phyloP scores from a whole-genome alignment of 306 rosid species.

The Dicorynia guianensis region DNA sequence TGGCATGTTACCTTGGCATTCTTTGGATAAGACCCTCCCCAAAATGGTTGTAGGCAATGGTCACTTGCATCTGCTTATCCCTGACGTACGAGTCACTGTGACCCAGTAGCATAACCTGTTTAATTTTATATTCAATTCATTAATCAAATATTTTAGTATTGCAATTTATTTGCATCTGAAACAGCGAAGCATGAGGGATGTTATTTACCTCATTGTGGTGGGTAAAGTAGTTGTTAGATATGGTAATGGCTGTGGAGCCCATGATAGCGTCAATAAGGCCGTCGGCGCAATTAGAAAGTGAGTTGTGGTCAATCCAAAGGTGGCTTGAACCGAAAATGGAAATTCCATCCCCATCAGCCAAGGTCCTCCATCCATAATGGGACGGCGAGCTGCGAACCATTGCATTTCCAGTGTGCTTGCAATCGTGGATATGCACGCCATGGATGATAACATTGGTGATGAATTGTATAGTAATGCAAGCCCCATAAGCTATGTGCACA shows the following conservation, averaged over 20 bases:
- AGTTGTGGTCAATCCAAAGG: slow-evolving; percentile 92
- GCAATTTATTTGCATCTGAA: background rate
- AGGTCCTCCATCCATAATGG: slow-evolving; percentile 93
- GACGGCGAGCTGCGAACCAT: slow-evolving; percentile 95
- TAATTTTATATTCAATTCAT: slow-evolving; percentile 23
- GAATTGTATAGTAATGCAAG: slow-evolving; percentile 83
- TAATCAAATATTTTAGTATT: background rate
- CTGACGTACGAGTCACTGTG: slow-evolving; percentile 87
- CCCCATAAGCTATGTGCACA: slow-evolving; percentile 93
- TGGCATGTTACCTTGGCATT: slow-evolving; percentile 83
- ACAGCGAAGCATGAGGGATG: background rate
- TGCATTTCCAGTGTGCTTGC: slow-evolving; percentile 91
- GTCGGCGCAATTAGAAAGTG: slow-evolving; percentile 83
- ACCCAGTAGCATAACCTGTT: slow-evolving; percentile 89
- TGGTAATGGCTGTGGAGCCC: slow-evolving; percentile 93
- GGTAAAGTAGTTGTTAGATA: slow-evolving; percentile 91
- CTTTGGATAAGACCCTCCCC: slow-evolving; percentile 97
- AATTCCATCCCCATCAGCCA: slow-evolving; percentile 91
- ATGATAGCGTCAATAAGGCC: slow-evolving; percentile 92
- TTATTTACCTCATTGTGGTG: slow-evolving; percentile 83
- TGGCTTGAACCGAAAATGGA: slow-evolving; percentile 89
- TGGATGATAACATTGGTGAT: slow-evolving; percentile 90
- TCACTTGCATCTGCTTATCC: slow-evolving; percentile 96
- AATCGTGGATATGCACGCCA: slow-evolving; percentile 86
- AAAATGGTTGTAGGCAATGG: slow-evolving; percentile 98